Evolutionary conservation across 108 stramenopile species (phyloP), one percentile per base, ranked within the genome.

Genomic region (Pseudonitzschia pungens): DNA sequence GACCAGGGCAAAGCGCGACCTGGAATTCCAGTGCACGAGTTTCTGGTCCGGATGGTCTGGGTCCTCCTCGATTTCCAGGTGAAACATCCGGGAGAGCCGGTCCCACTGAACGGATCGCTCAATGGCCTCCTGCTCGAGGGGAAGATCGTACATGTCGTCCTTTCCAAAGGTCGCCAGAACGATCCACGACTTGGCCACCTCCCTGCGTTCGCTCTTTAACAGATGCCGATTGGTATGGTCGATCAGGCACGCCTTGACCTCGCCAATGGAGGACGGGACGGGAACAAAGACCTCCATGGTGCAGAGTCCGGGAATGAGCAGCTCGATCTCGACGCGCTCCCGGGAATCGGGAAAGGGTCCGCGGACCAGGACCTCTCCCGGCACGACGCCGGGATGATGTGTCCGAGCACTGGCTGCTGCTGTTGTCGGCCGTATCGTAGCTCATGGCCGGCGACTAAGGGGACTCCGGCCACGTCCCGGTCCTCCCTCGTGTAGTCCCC

Each of bases 61-160:
- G 36, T 33, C 40, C 50, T 64, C 56, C 70, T 28, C 29, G 57
- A 74, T 59, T 42, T 69, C 71, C 54, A 91, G 70, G 27, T 74
- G 78, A 77, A 91, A 91, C 89, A 91, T 88, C 43, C 60, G 70
- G 45, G 78, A 58, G 80, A 91, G 85, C 0, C 86, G 77, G 60
- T 85, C 78, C 20, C 88, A 71, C 64, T 91, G 89, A 0, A 88
- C 86, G 42, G 76, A 74, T 42, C 69, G 60, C 60, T 88, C 87
- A 33, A 88, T 87, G 48, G 87, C 89, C 59, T 88, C 87, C 42
- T 70, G 72, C 55, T 90, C 89, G 15, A 88, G 65, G 0, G 87
- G 87, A 2, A 90, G 75, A 79, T 90, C 89, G 59, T 86, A 90
- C 86, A 86, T 88, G 36, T 79, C 84, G 76, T 90, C 86, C 66